These are phyloP conservation scores for Starmerella bombi DNA, from an alignment of 805 yeast species.

Conservation along the genomic window DNA sequence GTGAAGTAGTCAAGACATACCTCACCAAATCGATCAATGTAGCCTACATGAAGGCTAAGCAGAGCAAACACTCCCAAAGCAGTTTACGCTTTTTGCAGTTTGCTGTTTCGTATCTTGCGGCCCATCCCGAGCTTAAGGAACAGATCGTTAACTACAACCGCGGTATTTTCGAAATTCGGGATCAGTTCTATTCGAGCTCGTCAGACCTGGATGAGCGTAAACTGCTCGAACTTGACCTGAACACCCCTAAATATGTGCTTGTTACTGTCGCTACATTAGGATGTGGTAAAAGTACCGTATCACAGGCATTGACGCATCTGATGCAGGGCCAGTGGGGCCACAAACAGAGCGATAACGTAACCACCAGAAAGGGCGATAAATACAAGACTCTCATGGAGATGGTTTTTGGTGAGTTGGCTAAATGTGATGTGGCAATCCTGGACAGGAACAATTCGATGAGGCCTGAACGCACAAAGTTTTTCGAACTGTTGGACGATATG, in stretches of 20 bases:
- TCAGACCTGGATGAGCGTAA: slow-evolving; percentile 47
- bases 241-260: slow-evolving; percentile 39
- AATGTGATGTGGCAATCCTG: slow-evolving; percentile 43
- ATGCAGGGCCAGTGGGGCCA: slow-evolving; percentile 49
- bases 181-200: slow-evolving; percentile 40
- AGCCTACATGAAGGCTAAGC: slow-evolving; percentile 2
- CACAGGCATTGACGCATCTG: slow-evolving; percentile 42
- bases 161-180: slow-evolving; percentile 65
- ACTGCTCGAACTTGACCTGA: slow-evolving; percentile 35
- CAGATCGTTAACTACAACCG: slow-evolving; percentile 38
- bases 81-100: slow-evolving; percentile 59
- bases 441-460: slow-evolving; percentile 75
- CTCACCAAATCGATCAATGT: slow-evolving; percentile 22
- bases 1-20: slow-evolving; percentile 54
- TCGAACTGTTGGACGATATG: slow-evolving; percentile 38
- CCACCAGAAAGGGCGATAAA: slow-evolving; percentile 23
- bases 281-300: slow-evolving; percentile 85
- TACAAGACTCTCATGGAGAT: slow-evolving; percentile 16
- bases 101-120: slow-evolving; percentile 42
- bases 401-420: slow-evolving; percentile 26
- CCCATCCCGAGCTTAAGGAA: slow-evolving; percentile 35
- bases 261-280: slow-evolving; percentile 86
- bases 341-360: slow-evolving; percentile 69
- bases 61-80: slow-evolving; percentile 42
- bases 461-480: slow-evolving; percentile 55